These are phyloP conservation scores for Acacia crassicarpa DNA, from an alignment of 306 rosid species.

Conservation along the genomic window DNA sequence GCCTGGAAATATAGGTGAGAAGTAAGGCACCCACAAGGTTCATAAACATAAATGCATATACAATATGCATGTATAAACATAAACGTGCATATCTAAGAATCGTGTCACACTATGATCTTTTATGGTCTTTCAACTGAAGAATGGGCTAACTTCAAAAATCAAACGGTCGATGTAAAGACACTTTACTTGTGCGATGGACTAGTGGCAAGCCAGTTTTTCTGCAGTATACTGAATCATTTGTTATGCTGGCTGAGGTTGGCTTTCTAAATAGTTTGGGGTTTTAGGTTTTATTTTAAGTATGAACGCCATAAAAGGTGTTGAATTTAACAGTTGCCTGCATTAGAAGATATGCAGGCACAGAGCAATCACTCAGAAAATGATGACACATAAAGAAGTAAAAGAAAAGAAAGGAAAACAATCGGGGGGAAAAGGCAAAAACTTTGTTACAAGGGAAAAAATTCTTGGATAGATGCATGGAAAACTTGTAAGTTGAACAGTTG, in stretches of 20 bases:
- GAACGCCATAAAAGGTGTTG: not conserved
- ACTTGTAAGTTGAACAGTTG: not conserved
- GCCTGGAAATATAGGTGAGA: slow-evolving; percentile 52
- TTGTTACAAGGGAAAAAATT: not conserved
- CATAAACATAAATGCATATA: slow-evolving; percentile 4
- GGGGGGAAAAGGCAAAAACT: not conserved
- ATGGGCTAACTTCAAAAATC: not conserved
- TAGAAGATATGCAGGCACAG: not conserved
- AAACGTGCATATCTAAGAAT: not conserved
- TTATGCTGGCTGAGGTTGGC: not conserved
- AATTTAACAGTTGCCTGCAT: not conserved
- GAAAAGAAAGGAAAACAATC: not conserved
- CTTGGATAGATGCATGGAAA: not conserved
- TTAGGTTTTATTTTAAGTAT: not conserved
- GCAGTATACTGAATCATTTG: not conserved
- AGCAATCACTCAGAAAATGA: not conserved
- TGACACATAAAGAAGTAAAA: not conserved
- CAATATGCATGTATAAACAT: slow-evolving; percentile 16
- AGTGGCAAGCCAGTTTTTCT: not conserved
- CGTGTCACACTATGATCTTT: slow-evolving; percentile 1
- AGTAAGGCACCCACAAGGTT: slow-evolving; percentile 26
- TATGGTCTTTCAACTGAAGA: not conserved
- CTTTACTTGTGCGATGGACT: not conserved
- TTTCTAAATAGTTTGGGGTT: not conserved
- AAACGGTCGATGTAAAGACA: not conserved